Evolutionary conservation across 2,329 filamentous ascomycete genomes (phyloP).

Genomic region (Seiridium unicorne): DNA sequence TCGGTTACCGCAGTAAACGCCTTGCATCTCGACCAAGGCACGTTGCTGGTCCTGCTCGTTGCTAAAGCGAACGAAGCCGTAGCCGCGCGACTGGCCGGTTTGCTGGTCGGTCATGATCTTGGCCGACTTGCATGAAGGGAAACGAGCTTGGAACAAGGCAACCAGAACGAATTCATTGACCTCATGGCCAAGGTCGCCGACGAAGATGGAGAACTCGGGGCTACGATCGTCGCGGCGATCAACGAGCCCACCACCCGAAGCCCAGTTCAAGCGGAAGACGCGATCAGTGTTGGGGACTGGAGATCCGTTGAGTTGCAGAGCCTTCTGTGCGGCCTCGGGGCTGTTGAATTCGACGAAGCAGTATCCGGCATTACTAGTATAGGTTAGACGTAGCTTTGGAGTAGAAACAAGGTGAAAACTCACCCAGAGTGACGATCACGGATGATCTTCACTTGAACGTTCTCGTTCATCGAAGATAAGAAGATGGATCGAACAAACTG

Average conservation of each 20-base stretch:
- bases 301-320: constrained; percentile 83
- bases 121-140: constrained; percentile 96
- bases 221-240: constrained; percentile 95
- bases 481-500: constrained; percentile 96
- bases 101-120: constrained; percentile 99
- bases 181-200: constrained; percentile 94
- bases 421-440: constrained; percentile 98
- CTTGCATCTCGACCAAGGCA: constrained; percentile 96
- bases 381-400: constrained; percentile 14
- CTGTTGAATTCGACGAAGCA: constrained; percentile 94
- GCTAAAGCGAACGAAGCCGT: constrained; percentile 96
- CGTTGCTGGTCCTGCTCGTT: constrained; percentile 96
- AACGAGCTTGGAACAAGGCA: constrained; percentile 93
- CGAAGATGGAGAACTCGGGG: constrained; percentile 96
- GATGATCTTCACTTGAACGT: constrained; percentile 99
- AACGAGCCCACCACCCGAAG: constrained; percentile 90
- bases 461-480: constrained; percentile 83
- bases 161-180: constrained; percentile 98
- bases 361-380: constrained; percentile 85
- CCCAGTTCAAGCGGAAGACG: constrained; percentile 99
- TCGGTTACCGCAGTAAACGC: constrained; percentile 96
- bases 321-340: constrained; percentile 84
- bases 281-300: constrained; percentile 91
- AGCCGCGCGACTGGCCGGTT: constrained; percentile 94
- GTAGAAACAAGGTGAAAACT: constrained; percentile 14